phyloP scores from a whole-genome alignment of 139 green algal species.

The Ettlia oleoabundans region DNA sequence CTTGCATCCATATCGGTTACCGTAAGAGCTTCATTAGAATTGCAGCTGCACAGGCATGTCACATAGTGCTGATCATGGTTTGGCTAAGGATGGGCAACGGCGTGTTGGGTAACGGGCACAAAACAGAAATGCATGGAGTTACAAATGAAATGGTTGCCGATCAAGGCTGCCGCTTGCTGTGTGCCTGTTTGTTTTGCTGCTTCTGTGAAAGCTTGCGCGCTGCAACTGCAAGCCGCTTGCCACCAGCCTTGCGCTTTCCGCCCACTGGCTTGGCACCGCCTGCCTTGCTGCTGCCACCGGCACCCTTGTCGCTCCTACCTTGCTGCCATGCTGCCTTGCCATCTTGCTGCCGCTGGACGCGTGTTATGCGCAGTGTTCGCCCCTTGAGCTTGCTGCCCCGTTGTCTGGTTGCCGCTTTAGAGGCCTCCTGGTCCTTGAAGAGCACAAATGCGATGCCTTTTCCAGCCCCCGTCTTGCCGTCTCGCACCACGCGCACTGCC shows the following conservation, averaged over 20 bases:
- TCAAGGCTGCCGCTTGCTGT: neutral
- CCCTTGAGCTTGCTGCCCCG: slow-evolving; percentile 47
- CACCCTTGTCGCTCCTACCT: neutral
- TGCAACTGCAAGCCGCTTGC: slow-evolving; percentile 57
- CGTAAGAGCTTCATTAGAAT: no score
- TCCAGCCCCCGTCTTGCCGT: slow-evolving; percentile 68
- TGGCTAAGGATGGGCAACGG: no score
- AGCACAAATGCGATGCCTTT: slow-evolving; percentile 86
- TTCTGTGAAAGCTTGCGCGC: slow-evolving; percentile 55
- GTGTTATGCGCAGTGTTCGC: slow-evolving; percentile 57
- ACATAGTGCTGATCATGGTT: no score
- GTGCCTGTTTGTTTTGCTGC: neutral
- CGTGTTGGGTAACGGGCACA: no score
- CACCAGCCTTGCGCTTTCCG: slow-evolving; percentile 11
- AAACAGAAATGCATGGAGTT: no score
- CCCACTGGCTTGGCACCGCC: neutral
- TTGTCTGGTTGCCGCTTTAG: slow-evolving; percentile 7
- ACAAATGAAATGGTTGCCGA: neutral
- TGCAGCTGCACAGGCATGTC: no score
- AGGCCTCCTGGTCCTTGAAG: slow-evolving; percentile 63
- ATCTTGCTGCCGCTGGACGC: slow-evolving; percentile 9
- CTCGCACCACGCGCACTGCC: slow-evolving; percentile 86
- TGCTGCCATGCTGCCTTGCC: slow-evolving; percentile 23
- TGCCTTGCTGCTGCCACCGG: neutral
- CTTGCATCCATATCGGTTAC: neutral